A percentile compares a stretch with the other conserved stretches of the same genome.
These are phyloP conservation scores for Davidsoniella australis DNA, from an alignment of 2,329 filamentous ascomycete species.

Conservation along the genomic window DNA sequence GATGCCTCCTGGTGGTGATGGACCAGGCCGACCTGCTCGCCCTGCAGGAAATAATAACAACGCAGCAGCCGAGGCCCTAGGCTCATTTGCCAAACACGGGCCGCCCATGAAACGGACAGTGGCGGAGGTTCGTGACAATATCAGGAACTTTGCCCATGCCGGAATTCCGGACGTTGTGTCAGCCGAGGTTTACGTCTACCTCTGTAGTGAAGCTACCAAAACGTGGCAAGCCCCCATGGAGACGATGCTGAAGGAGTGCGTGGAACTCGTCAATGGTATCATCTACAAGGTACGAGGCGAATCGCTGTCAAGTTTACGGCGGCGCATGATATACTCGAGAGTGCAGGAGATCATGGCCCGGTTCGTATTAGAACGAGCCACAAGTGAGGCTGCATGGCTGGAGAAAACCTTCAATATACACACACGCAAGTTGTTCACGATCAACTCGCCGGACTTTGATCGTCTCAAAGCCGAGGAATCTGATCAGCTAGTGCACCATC, in stretches of 20 bases:
- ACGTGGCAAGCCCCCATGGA: slow-evolving; percentile 40
- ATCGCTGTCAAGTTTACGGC: slow-evolving; percentile 30
- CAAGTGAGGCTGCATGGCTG: slow-evolving; percentile 23
- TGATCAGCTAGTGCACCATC: slow-evolving; percentile 27
- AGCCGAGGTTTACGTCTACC: slow-evolving; percentile 39
- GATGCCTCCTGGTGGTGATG: neutral
- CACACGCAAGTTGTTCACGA: slow-evolving; percentile 37
- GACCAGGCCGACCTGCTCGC: neutral
- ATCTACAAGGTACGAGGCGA: slow-evolving; percentile 29
- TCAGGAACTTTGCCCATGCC: slow-evolving; percentile 34
- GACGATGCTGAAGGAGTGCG: slow-evolving; percentile 29
- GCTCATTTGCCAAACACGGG: slow-evolving; percentile 24
- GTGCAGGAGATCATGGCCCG: slow-evolving; percentile 25
- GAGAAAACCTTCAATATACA: slow-evolving; percentile 35
- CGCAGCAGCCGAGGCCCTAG: neutral
- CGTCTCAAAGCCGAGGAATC: slow-evolving; percentile 30
- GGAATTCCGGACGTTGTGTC: slow-evolving; percentile 43
- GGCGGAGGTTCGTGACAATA: slow-evolving; percentile 34
- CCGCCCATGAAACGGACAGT: slow-evolving; percentile 23
- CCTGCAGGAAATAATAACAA: neutral
- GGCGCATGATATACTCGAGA: slow-evolving; percentile 32
- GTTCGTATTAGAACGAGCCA: slow-evolving; percentile 27
- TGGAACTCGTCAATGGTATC: slow-evolving; percentile 21
- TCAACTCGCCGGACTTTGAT: slow-evolving; percentile 32
- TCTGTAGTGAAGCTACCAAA: slow-evolving; percentile 38